Percentiles rank a stretch among this genome's conserved stretches.
These are phyloP conservation scores for Talaromyces amestolkiae DNA, from an alignment of 2,329 filamentous ascomycete species.

Conservation along the genomic window DNA sequence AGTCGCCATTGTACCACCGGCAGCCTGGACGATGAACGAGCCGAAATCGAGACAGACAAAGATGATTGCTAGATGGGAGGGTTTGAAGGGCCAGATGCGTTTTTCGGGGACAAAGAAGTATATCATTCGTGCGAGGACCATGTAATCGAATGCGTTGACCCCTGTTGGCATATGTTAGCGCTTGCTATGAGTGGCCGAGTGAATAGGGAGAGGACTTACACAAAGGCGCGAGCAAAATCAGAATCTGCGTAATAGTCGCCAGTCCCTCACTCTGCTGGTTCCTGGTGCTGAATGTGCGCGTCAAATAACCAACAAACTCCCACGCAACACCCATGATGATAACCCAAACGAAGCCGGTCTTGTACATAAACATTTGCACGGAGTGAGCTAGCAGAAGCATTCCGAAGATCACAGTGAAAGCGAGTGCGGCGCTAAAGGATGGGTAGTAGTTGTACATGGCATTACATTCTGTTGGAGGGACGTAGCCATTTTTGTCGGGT, in stretches of 20 bases:
- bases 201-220: background rate
- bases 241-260: slow-evolving; percentile 37
- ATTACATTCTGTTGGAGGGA: slow-evolving; percentile 22
- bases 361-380: slow-evolving; percentile 33
- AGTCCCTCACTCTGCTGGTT: slow-evolving; percentile 37
- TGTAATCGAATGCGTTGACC: slow-evolving; percentile 50
- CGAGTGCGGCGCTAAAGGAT: slow-evolving; percentile 36
- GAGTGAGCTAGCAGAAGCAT: slow-evolving; percentile 32
- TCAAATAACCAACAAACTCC: slow-evolving; percentile 41
- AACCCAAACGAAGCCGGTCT: slow-evolving; percentile 44
- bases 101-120: slow-evolving; percentile 43
- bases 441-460: slow-evolving; percentile 33
- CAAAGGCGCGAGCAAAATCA: slow-evolving; percentile 45
- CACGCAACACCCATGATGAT: slow-evolving; percentile 44
- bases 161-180: slow-evolving; percentile 1
- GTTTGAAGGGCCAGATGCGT: slow-evolving; percentile 39
- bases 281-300: slow-evolving; percentile 42
- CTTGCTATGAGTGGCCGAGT: too few species aligned
- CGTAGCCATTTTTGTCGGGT: slow-evolving; percentile 27
- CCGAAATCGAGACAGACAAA: slow-evolving; percentile 47
- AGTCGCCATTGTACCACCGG: slow-evolving; percentile 24
- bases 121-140: slow-evolving; percentile 49
- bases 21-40: slow-evolving; percentile 24
- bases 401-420: slow-evolving; percentile 39
- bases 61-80: slow-evolving; percentile 36